Percentiles rank a stretch among this genome's conserved stretches.
Conservation (phyloP, 2,329 filamentous ascomycete species). For the Pseudogymnoascus sp. region DNA sequence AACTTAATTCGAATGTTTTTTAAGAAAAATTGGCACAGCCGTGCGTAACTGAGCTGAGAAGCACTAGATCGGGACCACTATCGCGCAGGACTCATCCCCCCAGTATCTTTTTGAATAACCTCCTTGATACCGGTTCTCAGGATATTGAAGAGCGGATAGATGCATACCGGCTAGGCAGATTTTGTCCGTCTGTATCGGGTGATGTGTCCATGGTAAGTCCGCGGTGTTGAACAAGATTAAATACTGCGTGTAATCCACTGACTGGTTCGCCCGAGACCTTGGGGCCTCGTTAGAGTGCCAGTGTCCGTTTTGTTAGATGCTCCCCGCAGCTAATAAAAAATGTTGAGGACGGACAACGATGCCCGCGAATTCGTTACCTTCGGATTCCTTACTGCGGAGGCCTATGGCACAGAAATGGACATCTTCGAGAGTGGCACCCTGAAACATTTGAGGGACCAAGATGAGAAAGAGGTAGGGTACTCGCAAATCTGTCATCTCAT, state of each 20-base stretch:
- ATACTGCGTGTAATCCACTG: conserved; percentile 23
- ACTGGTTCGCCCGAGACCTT: conserved; percentile 21
- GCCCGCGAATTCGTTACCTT: neutral
- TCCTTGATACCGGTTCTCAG: neutral
- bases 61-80: neutral
- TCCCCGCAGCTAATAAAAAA: neutral
- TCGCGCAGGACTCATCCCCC: neutral
- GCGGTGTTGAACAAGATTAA: conserved; percentile 24
- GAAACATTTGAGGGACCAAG: conserved; percentile 13
- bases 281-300: neutral
- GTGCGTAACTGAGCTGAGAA: neutral
- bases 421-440: conserved; percentile 21
- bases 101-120: neutral
- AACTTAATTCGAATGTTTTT: neutral
- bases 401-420: conserved; percentile 15
- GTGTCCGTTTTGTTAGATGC: neutral
- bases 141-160: neutral
- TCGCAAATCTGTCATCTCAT: conserved; percentile 22
- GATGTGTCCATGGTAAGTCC: conserved; percentile 21
- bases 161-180: conserved; percentile 20
- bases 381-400: neutral
- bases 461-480: conserved; percentile 17
- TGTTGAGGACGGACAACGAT: neutral
- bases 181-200: conserved; percentile 22
- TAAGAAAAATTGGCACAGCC: neutral